phyloP scores from a whole-genome alignment of 1,284 basidiomycete genomes.

The Hemileia vastatrix region DNA sequence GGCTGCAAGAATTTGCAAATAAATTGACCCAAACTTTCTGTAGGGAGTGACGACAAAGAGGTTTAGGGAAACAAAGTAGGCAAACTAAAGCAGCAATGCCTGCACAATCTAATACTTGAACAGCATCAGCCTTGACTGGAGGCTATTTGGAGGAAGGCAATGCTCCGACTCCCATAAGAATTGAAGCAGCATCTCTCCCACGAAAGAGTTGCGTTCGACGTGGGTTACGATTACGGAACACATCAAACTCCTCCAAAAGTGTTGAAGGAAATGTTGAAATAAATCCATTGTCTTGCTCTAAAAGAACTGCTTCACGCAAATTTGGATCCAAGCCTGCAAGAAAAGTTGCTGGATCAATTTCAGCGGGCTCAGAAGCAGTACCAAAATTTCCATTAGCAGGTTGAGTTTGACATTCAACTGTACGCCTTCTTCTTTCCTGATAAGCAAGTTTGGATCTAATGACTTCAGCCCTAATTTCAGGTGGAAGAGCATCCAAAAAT shows the following conservation, averaged over 20 bases:
- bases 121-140: constrained; percentile 82
- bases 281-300: constrained; percentile 74
- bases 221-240: too few species aligned
- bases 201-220: too few species aligned
- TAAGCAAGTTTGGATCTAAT: constrained; percentile 86
- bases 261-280: constrained; percentile 67
- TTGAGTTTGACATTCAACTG: constrained; percentile 22
- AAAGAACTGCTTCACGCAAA: constrained; percentile 69
- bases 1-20: constrained; percentile 85
- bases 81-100: constrained; percentile 83
- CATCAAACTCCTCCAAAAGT: constrained; percentile 68
- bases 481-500: constrained; percentile 90
- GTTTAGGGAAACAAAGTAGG: constrained; percentile 93
- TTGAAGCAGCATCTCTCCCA: too few species aligned
- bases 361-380: constrained; percentile 51
- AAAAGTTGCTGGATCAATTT: constrained; percentile 75
- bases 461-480: constrained; percentile 90
- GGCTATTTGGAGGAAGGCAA: too few species aligned
- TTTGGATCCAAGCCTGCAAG: constrained; percentile 71
- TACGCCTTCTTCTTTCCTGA: constrained; percentile 54
- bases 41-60: constrained; percentile 70
- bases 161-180: too few species aligned
- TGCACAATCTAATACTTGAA: constrained; percentile 82
- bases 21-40: constrained; percentile 87
- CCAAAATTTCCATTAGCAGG: constrained; percentile 28